These are phyloP conservation scores for Evansstolkia leycettana DNA, from an alignment of 495 filamentous ascomycete genomes.

Conservation along the genomic window DNA sequence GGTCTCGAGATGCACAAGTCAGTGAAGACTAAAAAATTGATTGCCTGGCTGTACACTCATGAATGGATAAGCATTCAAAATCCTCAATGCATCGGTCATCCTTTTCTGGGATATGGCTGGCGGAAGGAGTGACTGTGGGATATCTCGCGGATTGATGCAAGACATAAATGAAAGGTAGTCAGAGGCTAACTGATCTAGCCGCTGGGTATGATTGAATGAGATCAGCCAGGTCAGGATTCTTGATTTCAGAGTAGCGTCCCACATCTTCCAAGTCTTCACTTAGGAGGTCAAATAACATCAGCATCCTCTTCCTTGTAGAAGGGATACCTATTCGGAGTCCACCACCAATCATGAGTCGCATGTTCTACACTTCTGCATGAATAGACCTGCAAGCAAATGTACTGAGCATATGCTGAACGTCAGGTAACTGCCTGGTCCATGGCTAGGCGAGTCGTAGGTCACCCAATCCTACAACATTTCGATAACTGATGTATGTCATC, in stretches of 20 bases:
- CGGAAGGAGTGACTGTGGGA: conserved; percentile 17
- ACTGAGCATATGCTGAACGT: too few species aligned
- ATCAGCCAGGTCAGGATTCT: conserved; percentile 30
- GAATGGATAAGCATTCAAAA: conserved; percentile 13
- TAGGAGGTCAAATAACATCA: conserved; percentile 18
- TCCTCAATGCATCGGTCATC: conserved; percentile 7
- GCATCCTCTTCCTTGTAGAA: too few species aligned
- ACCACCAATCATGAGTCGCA: too few species aligned
- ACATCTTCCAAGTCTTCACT: conserved; percentile 21
- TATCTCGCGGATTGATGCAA: conserved; percentile 16
- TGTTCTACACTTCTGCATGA: too few species aligned
- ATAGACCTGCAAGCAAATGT: too few species aligned
- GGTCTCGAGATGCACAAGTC: conserved; percentile 11
- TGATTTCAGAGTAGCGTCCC: conserved; percentile 11
- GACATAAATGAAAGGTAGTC: conserved; percentile 27
- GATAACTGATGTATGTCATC: too few species aligned
- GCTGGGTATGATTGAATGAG: conserved; percentile 27
- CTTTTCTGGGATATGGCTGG: conserved; percentile 2
- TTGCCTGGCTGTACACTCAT: conserved; percentile 3
- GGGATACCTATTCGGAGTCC: too few species aligned
- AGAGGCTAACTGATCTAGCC: conserved; percentile 9
- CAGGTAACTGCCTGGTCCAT: too few species aligned
- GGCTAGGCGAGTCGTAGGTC: too few species aligned
- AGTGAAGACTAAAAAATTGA: conserved; percentile 5
- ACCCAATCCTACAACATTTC: too few species aligned